Percentiles rank a stretch among this genome's conserved stretches.
Evolutionary conservation across 2,329 filamentous ascomycete species (phyloP).

Genomic region (Aspergillus pseudoglaucus): DNA sequence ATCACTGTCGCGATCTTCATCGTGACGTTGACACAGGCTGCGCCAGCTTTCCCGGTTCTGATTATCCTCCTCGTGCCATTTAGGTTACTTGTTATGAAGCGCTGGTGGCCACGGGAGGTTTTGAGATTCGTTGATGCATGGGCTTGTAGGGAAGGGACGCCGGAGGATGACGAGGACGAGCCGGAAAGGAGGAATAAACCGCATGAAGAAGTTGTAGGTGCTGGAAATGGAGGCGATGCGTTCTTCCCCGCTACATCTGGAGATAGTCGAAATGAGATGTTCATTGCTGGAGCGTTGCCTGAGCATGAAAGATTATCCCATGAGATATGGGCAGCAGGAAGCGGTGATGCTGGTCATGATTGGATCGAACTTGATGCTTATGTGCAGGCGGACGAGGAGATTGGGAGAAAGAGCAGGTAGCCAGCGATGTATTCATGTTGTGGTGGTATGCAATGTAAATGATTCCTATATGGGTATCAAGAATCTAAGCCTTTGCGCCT

Average conservation of each 20-base stretch:
- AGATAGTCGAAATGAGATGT: not conserved
- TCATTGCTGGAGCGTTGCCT: not conserved
- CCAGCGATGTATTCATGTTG: not conserved
- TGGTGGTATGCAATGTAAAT: not conserved
- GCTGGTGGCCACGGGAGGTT: constrained; percentile 53
- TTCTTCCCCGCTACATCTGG: not conserved
- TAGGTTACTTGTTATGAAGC: constrained; percentile 55
- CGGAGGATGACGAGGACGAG: constrained; percentile 43
- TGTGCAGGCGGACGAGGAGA: constrained; percentile 14
- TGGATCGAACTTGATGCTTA: constrained; percentile 19
- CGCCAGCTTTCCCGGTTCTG: constrained; percentile 57
- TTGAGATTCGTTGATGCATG: constrained; percentile 47
- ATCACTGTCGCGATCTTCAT: constrained; percentile 57
- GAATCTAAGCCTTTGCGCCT: not conserved
- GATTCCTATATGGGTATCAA: constrained; percentile 5
- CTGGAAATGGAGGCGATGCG: not conserved
- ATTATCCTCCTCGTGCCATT: constrained; percentile 60
- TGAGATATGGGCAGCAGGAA: not conserved
- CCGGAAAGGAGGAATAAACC: constrained; percentile 5
- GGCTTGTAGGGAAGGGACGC: constrained; percentile 48
- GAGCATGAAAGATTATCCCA: not conserved
- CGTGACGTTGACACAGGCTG: constrained; percentile 56
- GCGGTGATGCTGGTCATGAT: constrained; percentile 9
- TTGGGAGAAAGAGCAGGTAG: constrained; percentile 7
- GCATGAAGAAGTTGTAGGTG: not conserved